Evolutionary conservation across 2,329 filamentous ascomycete species (phyloP).

Genomic region (Aaosphaeria pasadenensis): DNA sequence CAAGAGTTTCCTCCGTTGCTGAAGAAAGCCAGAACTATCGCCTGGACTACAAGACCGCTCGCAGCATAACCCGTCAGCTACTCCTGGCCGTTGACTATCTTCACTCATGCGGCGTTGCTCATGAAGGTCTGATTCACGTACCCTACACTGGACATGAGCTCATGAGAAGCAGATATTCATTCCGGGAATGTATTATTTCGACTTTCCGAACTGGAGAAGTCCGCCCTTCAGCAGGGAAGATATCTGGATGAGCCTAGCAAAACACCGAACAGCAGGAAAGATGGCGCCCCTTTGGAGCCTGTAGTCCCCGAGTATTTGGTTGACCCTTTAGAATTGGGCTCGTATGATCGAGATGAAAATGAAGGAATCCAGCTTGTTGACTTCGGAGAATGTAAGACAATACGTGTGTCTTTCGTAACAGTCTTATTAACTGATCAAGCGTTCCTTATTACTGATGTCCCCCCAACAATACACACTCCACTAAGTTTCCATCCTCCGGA

Average conservation of each 20-base stretch:
- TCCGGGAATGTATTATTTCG: slow-evolving; percentile 1
- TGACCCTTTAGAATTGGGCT: background rate
- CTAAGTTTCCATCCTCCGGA: slow-evolving; percentile 1
- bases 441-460: background rate
- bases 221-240: background rate
- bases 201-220: background rate
- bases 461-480: slow-evolving; percentile 1
- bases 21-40: background rate
- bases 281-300: slow-evolving; percentile 2
- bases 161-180: slow-evolving; percentile 2
- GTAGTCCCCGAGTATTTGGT: slow-evolving; percentile 1
- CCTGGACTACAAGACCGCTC: background rate
- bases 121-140: slow-evolving; percentile 1
- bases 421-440: no score
- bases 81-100: slow-evolving; percentile 4
- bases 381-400: background rate
- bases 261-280: background rate
- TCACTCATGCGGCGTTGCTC: slow-evolving; percentile 2
- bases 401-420: no score
- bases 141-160: background rate
- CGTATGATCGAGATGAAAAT: background rate
- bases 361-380: slow-evolving; percentile 4
- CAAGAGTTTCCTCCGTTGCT: background rate
- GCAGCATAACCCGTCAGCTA: background rate
- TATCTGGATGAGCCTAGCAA: background rate